Evolutionary conservation across 345 rosid species (phyloP).

Genomic region (Raphanus raphanistrum): DNA sequence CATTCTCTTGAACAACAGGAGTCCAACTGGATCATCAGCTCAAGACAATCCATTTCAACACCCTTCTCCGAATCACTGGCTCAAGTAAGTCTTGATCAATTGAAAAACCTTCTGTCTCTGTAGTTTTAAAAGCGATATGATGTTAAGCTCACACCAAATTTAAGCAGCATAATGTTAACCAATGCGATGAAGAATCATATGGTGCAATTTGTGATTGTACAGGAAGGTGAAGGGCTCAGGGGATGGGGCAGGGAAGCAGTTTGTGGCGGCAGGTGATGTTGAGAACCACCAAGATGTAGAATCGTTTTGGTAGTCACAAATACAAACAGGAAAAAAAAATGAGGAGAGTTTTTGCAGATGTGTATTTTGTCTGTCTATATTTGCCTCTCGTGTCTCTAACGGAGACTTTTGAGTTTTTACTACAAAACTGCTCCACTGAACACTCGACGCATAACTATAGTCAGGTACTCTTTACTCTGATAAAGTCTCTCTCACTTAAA

Average conservation of each 20-base stretch:
- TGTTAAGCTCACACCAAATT: background rate
- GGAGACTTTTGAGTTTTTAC: conserved; percentile 22
- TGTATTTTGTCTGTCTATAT: conserved; percentile 19
- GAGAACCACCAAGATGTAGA: conserved; percentile 51
- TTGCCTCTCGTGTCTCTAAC: conserved; percentile 15
- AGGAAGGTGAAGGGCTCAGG: conserved; percentile 26
- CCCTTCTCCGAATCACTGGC: conserved; percentile 63
- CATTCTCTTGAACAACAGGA: conserved; percentile 44
- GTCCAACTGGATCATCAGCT: conserved; percentile 54
- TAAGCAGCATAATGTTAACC: background rate
- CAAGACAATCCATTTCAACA: conserved; percentile 53
- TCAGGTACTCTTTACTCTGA: conserved; percentile 1
- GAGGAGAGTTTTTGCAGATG: conserved; percentile 27
- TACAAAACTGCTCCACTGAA: background rate
- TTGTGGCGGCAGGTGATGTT: conserved; percentile 46
- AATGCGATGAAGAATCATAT: background rate
- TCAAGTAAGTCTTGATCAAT: conserved; percentile 61
- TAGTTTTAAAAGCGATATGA: background rate
- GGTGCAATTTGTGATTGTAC: background rate
- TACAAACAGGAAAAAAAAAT: conserved; percentile 32
- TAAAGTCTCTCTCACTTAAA: background rate
- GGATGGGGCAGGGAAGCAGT: conserved; percentile 16
- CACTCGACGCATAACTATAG: background rate
- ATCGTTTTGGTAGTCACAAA: conserved; percentile 64
- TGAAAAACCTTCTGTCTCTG: background rate